These are phyloP conservation scores for Trametes punicea DNA, from an alignment of 768 basidiomycete species.

Conservation along the genomic window DNA sequence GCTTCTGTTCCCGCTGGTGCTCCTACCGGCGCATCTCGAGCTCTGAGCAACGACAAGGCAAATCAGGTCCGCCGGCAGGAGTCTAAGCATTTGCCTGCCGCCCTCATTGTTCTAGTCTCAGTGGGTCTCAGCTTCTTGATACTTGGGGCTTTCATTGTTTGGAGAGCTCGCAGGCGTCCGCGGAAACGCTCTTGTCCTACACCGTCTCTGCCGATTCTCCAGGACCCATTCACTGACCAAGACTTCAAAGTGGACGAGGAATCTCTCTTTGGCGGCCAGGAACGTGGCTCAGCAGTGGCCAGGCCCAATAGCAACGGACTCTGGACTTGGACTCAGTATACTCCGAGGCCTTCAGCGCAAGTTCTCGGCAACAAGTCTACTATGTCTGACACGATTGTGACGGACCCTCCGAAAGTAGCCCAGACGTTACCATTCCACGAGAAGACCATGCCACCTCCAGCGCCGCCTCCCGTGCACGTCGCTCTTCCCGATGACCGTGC, in stretches of 20 bases:
- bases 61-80: background rate
- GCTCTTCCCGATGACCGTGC: background rate
- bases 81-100: conserved; percentile 41
- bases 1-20: background rate
- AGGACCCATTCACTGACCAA: conserved; percentile 50
- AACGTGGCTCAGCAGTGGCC: conserved; percentile 42
- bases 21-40: conserved; percentile 9
- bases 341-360: conserved; percentile 27
- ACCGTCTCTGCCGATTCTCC: conserved; percentile 74
- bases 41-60: conserved; percentile 10
- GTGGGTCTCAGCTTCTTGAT: conserved; percentile 50
- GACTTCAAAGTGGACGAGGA: conserved; percentile 48
- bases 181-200: conserved; percentile 52
- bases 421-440: background rate
- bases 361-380: background rate
- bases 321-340: conserved; percentile 45
- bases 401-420: background rate
- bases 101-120: conserved; percentile 50
- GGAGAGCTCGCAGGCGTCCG: conserved; percentile 49
- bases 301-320: conserved; percentile 40
- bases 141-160: conserved; percentile 44
- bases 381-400: conserved; percentile 21
- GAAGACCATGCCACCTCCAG: conserved; percentile 15
- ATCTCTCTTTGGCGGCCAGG: conserved; percentile 77
- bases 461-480: background rate